Conservation (phyloP, 148 eudicot genomes). For the Spergularia marina region DNA sequence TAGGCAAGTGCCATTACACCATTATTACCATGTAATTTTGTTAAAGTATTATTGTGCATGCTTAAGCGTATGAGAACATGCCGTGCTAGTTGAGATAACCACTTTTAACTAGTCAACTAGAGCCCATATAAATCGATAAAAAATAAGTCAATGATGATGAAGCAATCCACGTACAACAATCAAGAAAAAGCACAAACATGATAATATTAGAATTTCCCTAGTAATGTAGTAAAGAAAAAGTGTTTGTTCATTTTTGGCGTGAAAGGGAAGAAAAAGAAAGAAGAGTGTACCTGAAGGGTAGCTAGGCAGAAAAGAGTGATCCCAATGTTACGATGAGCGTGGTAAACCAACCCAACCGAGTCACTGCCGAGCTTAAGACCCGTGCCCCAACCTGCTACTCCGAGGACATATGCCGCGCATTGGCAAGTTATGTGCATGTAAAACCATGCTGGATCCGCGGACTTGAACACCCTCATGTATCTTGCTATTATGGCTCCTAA, state of each 20-base stretch:
- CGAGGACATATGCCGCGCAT: constrained; percentile 44
- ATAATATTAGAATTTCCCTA: background rate
- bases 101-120: background rate
- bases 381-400: constrained; percentile 48
- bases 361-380: constrained; percentile 52
- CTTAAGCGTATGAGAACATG: background rate
- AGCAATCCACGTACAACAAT: background rate
- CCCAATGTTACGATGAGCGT: constrained; percentile 42
- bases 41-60: background rate
- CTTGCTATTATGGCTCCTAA: constrained; percentile 62
- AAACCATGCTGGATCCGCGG: constrained; percentile 35
- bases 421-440: constrained; percentile 43
- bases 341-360: constrained; percentile 31
- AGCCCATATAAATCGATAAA: background rate
- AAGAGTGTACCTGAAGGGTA: constrained; percentile 50
- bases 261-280: background rate
- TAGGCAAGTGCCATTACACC: too few species aligned
- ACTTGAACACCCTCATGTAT: constrained; percentile 38
- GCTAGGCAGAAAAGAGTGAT: constrained; percentile 51
- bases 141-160: constrained; percentile 15
- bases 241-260: background rate
- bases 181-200: background rate
- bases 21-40: background rate
- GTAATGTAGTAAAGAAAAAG: background rate
- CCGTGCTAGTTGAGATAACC: constrained; percentile 11